These are phyloP conservation scores for Herpomyces periplanetae DNA, from an alignment of 2,329 filamentous ascomycete species.

Conservation along the genomic window DNA sequence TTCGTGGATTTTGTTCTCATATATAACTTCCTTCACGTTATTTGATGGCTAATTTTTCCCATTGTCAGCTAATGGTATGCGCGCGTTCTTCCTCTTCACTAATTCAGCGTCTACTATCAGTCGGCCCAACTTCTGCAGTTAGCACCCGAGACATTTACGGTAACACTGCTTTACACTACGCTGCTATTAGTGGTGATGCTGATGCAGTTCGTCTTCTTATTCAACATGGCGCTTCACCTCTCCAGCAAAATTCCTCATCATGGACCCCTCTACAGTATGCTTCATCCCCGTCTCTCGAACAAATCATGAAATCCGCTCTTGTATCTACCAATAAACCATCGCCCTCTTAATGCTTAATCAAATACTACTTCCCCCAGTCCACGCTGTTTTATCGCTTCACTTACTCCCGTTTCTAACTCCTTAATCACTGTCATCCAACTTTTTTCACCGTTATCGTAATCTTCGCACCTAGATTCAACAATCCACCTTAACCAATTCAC, in stretches of 20 bases:
- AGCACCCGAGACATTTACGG: conserved; percentile 22
- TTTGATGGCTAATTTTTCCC: conserved; percentile 3
- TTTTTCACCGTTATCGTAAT: background rate
- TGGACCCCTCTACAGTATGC: conserved; percentile 59
- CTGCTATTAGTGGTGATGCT: conserved; percentile 38
- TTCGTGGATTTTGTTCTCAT: conserved; percentile 7
- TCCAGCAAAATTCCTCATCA: conserved; percentile 28
- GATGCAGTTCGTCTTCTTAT: conserved; percentile 36
- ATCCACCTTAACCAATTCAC: conserved; percentile 19
- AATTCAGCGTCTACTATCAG: conserved; percentile 4
- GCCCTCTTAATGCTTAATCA: too few relatives aligned
- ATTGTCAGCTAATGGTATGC: conserved; percentile 5
- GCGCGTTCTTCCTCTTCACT: conserved; percentile 3
- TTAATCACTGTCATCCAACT: background rate
- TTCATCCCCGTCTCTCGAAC: too few relatives aligned
- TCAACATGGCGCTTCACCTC: conserved; percentile 33
- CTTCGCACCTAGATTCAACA: conserved; percentile 4
- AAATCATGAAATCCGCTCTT: too few relatives aligned
- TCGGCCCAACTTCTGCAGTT: conserved; percentile 10
- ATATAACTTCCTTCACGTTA: background rate
- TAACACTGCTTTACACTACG: conserved; percentile 63
- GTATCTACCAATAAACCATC: too few relatives aligned
- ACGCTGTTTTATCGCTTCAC: conserved; percentile 9
- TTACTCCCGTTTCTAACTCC: too few relatives aligned
- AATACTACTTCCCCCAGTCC: conserved; percentile 11